These are phyloP conservation scores for Sclerotinia spermophila DNA, from an alignment of 2,329 filamentous ascomycete genomes.

Conservation along the genomic window DNA sequence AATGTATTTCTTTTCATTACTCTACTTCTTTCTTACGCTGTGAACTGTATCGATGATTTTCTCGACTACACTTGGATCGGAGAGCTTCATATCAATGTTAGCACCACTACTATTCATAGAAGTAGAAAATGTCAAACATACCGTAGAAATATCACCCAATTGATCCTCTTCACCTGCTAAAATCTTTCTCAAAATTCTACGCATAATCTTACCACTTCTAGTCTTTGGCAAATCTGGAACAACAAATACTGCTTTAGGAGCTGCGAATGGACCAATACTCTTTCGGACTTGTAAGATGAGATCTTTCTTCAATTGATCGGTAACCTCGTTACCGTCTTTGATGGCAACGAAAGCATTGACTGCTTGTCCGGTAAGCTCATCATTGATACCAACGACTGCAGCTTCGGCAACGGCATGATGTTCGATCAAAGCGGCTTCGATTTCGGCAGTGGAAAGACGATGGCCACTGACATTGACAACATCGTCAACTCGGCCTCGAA, in stretches of 20 bases:
- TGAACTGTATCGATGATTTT: conserved; percentile 79
- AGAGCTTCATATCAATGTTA: conserved; percentile 54
- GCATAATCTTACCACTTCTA: conserved; percentile 97
- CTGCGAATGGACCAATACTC: conserved; percentile 95
- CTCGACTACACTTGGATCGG: conserved; percentile 82
- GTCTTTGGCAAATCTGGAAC: conserved; percentile 97
- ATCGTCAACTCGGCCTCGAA: conserved; percentile 95
- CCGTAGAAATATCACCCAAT: conserved; percentile 86
- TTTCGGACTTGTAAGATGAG: conserved; percentile 92
- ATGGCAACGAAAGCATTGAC: conserved; percentile 95
- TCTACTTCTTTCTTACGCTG: conserved; percentile 32
- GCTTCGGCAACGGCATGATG: conserved; percentile 87
- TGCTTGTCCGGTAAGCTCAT: conserved; percentile 94
- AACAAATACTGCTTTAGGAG: conserved; percentile 87
- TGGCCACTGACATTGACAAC: conserved; percentile 98
- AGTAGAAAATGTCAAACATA: conserved; percentile 38
- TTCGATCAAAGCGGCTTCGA: conserved; percentile 94
- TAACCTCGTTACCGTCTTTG: conserved; percentile 76
- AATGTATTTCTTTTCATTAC: neutral
- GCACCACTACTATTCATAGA: conserved; percentile 20
- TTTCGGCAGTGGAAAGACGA: conserved; percentile 93
- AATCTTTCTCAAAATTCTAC: conserved; percentile 94
- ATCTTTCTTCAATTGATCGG: conserved; percentile 84
- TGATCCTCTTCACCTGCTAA: conserved; percentile 95
- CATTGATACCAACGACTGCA: conserved; percentile 86